phyloP scores from a whole-genome alignment of 129 eudicot species.

The Chrysanthemum seticuspe region DNA sequence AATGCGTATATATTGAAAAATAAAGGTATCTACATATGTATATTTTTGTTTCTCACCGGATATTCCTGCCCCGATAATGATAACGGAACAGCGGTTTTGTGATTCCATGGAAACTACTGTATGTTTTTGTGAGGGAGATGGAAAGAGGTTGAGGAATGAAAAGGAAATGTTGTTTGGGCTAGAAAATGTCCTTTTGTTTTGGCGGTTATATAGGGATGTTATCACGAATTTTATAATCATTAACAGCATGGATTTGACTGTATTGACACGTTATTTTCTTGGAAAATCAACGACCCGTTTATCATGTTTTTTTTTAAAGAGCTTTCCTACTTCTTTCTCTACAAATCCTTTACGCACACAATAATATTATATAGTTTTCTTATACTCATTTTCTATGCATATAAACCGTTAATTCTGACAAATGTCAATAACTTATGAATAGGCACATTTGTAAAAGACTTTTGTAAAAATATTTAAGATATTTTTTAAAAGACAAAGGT shows the following conservation, averaged over 20 bases:
- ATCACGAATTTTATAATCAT: neutral
- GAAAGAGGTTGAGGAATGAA: constrained; percentile 9
- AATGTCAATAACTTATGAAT: too few species aligned
- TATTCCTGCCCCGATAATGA: constrained; percentile 87
- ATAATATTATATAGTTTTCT: too few species aligned
- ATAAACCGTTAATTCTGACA: too few species aligned
- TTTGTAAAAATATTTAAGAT: too few species aligned
- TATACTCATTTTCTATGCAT: too few species aligned
- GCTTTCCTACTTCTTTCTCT: too few species aligned
- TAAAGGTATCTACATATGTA: neutral
- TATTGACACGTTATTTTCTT: constrained; percentile 12
- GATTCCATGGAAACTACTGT: constrained; percentile 50
- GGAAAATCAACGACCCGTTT: neutral
- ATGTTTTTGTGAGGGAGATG: constrained; percentile 15
- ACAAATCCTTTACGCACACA: too few species aligned
- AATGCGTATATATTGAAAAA: neutral
- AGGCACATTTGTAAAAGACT: too few species aligned
- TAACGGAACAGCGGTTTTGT: constrained; percentile 56
- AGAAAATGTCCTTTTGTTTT: neutral
- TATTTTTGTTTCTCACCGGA: constrained; percentile 42
- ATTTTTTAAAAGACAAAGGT: neutral
- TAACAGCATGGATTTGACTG: neutral
- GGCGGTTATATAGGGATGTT: neutral
- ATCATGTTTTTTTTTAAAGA: neutral
- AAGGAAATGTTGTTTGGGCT: neutral